These are phyloP conservation scores for Eutrema salsugineum DNA, from an alignment of 441 rosid species.

Conservation along the genomic window DNA sequence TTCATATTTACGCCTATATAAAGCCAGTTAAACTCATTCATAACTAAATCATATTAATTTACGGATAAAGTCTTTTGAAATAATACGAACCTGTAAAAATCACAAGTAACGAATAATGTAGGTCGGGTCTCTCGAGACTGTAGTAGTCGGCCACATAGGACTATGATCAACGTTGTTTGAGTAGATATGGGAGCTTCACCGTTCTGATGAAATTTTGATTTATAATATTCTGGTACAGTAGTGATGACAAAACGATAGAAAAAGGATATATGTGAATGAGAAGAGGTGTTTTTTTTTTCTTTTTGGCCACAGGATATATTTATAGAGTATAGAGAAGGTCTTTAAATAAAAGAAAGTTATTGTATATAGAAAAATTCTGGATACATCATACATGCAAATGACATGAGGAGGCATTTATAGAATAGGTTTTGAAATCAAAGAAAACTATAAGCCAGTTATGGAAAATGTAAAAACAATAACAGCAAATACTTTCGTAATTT, in stretches of 20 bases:
- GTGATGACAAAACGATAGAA: not conserved
- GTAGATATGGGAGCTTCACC: not conserved
- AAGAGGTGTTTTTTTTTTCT: too few species aligned
- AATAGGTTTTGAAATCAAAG: not conserved
- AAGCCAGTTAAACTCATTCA: not conserved
- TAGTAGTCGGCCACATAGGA: not conserved
- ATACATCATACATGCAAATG: not conserved
- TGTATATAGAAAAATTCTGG: too few species aligned
- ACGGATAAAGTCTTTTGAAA: not conserved
- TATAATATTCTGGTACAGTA: not conserved
- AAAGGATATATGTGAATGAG: not conserved
- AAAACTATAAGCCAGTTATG: not conserved
- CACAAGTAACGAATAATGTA: not conserved
- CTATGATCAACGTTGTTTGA: not conserved
- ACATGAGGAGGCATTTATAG: not conserved
- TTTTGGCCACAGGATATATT: too few species aligned
- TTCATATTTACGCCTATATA: not conserved
- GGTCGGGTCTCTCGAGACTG: not conserved
- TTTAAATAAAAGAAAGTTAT: not conserved
- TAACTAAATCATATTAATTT: not conserved
- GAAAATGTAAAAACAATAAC: not conserved
- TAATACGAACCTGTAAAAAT: slow-evolving; percentile 7
- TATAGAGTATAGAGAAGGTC: not conserved
- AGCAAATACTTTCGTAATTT: too few species aligned
- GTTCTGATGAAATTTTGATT: not conserved